A percentile compares a stretch with the other conserved stretches of the same genome.
Evolutionary conservation across 176 grass and related monocot species (phyloP).

Genomic region (Puccinellia tenuiflora): DNA sequence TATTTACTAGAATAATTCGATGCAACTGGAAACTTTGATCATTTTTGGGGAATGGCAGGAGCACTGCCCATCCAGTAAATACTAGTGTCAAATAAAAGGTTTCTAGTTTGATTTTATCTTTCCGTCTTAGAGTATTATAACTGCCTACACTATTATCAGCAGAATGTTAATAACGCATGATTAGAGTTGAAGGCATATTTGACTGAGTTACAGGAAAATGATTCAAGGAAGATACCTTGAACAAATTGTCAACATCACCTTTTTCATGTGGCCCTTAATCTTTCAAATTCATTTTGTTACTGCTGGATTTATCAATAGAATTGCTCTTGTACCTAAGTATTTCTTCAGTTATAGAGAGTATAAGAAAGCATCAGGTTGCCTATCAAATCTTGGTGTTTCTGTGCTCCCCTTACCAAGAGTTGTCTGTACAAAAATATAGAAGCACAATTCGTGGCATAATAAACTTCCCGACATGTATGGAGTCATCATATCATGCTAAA

Average conservation of each 20-base stretch:
- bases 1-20: conserved; percentile 10
- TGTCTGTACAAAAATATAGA: not conserved
- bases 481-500: not conserved
- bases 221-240: not conserved
- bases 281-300: not conserved
- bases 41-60: not conserved
- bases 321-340: not conserved
- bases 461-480: not conserved
- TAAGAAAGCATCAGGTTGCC: not conserved
- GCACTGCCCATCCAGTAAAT: not conserved
- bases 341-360: not conserved
- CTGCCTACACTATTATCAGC: not conserved
- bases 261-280: not conserved
- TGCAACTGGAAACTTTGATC: not conserved
- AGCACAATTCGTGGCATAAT: not conserved
- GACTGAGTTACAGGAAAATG: not conserved
- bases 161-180: not conserved
- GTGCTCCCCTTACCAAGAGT: not conserved
- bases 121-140: not conserved
- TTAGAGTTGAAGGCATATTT: not conserved
- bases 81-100: not conserved
- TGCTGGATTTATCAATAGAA: not conserved
- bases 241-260: not conserved
- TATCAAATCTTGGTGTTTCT: not conserved
- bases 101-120: not conserved